Conservation (phyloP, 2,329 filamentous ascomycete genomes). For the Paramyrothecium roridum region DNA sequence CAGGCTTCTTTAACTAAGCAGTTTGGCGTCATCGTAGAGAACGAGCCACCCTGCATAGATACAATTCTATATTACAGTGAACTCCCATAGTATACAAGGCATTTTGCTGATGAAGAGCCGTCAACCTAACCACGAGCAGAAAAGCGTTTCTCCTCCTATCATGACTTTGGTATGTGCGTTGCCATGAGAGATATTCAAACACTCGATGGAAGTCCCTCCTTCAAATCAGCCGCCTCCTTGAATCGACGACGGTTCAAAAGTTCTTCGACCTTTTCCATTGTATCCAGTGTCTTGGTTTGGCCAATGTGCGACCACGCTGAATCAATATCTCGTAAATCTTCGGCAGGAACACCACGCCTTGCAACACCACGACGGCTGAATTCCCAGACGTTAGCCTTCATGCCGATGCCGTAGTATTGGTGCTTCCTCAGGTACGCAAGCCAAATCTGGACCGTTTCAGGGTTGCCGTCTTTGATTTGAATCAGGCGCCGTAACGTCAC, state of each 20-base stretch:
- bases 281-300: conserved; percentile 46
- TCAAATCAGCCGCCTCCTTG: conserved; percentile 29
- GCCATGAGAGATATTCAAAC: too few species aligned
- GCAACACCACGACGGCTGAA: conserved; percentile 64
- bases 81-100: background rate
- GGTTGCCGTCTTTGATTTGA: conserved; percentile 87
- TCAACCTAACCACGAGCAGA: background rate
- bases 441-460: conserved; percentile 88
- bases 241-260: conserved; percentile 51
- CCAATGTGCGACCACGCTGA: conserved; percentile 55
- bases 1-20: too few species aligned
- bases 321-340: conserved; percentile 30
- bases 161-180: too few species aligned
- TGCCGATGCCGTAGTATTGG: conserved; percentile 91
- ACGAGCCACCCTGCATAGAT: background rate
- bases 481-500: conserved; percentile 83
- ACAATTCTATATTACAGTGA: background rate
- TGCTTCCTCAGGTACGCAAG: conserved; percentile 89
- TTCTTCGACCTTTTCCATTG: conserved; percentile 55
- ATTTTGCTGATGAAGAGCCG: background rate
- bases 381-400: conserved; percentile 98
- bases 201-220: conserved; percentile 4
- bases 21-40: too few species aligned
- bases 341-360: conserved; percentile 14
- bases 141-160: background rate